Conservation (phyloP, 306 rosid genomes). For the Malus orientalis region DNA sequence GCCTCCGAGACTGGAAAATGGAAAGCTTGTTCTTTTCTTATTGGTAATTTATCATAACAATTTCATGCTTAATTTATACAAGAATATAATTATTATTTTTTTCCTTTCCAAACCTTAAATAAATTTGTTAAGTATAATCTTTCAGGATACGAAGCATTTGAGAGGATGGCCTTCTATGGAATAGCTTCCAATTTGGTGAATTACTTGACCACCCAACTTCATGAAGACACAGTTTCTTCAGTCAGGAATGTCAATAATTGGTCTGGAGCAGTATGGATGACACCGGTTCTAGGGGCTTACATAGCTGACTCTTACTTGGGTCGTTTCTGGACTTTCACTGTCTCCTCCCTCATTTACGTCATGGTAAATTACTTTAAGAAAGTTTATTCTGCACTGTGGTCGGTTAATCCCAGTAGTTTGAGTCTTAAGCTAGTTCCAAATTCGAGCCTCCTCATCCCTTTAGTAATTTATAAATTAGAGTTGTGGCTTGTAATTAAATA, state of each 20-base stretch:
- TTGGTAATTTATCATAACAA: constrained; percentile 35
- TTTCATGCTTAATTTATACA: not conserved
- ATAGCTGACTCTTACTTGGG: constrained; percentile 84
- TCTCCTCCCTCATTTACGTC: constrained; percentile 77
- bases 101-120: not conserved
- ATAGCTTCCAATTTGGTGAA: constrained; percentile 85
- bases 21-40: constrained; percentile 95
- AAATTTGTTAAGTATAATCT: not conserved
- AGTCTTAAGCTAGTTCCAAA: not conserved
- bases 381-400: not conserved
- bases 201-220: constrained; percentile 77
- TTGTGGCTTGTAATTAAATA: too few relatives aligned
- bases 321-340: constrained; percentile 97
- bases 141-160: constrained; percentile 95
- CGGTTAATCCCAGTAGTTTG: too few relatives aligned
- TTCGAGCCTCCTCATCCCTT: not conserved
- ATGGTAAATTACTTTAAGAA: constrained; percentile 37
- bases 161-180: constrained; percentile 98
- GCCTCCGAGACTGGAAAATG: constrained; percentile 90
- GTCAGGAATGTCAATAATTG: constrained; percentile 93
- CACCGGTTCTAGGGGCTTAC: constrained; percentile 91
- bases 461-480: too few relatives aligned
- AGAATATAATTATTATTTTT: not conserved
- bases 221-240: constrained; percentile 84
- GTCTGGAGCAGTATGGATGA: constrained; percentile 96